Evolutionary conservation across 176 grass and related monocot species (phyloP).

Genomic region (Raddia distichophylla): DNA sequence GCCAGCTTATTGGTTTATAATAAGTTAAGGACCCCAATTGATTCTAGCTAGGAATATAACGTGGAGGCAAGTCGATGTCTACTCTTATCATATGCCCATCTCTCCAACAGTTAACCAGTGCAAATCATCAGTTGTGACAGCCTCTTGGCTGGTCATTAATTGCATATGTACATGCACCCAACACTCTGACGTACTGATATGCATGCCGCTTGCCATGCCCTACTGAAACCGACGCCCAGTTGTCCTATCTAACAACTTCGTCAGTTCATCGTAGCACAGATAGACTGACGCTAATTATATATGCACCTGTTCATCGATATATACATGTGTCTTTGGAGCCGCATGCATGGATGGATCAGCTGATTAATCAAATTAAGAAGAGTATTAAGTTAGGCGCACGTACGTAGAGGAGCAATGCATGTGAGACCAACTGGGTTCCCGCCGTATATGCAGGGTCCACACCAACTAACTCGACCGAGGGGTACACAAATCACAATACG

Average conservation of each 20-base stretch:
- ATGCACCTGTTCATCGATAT: background rate
- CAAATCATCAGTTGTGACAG: background rate
- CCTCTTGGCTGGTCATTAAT: background rate
- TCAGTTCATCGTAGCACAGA: background rate
- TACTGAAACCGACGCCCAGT: background rate
- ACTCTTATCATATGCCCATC: background rate
- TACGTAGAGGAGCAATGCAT: background rate
- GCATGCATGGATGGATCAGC: background rate
- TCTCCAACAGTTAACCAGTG: background rate
- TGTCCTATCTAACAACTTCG: background rate
- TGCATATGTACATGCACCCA: background rate
- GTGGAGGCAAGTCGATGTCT: background rate
- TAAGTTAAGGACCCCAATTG: no score
- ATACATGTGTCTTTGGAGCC: background rate
- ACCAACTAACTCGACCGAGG: background rate
- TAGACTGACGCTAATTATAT: background rate
- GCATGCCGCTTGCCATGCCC: background rate
- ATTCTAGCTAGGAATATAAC: background rate
- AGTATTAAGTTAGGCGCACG: background rate
- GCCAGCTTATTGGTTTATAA: background rate
- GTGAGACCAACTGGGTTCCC: slow-evolving; percentile 21
- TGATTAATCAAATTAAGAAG: slow-evolving; percentile 2
- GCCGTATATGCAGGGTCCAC: background rate
- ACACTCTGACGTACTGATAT: background rate
- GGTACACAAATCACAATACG: background rate